phyloP scores from a whole-genome alignment of 495 filamentous ascomycete genomes.

The Penicillium antarcticum region DNA sequence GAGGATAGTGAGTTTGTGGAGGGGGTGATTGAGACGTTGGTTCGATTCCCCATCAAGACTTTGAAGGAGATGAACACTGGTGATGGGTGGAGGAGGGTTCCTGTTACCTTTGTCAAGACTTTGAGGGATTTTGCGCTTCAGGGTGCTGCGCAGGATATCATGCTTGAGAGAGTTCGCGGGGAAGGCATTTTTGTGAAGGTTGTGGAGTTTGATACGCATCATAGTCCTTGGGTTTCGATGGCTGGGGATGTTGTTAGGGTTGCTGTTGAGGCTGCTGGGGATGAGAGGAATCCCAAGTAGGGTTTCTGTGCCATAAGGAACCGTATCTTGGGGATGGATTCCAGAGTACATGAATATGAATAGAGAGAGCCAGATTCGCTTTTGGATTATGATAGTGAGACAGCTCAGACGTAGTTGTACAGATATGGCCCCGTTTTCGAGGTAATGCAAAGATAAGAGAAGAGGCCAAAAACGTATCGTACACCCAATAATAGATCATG shows the following conservation, averaged over 20 bases:
- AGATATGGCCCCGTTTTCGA: constrained; percentile 1
- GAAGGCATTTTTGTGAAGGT: constrained; percentile 22
- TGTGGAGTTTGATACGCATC: constrained; percentile 25
- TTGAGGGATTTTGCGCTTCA: constrained; percentile 31
- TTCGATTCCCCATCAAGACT: constrained; percentile 26
- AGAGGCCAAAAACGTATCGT: constrained; percentile 16
- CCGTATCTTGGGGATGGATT: neutral
- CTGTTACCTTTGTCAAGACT: constrained; percentile 33
- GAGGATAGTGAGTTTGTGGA: constrained; percentile 13
- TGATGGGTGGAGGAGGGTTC: constrained; percentile 35
- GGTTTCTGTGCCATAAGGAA: too few species aligned
- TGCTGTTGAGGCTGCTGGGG: constrained; percentile 10
- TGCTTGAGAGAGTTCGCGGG: constrained; percentile 25
- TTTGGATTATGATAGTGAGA: neutral
- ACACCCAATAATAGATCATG: constrained; percentile 18
- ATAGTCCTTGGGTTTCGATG: constrained; percentile 29
- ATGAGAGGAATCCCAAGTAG: constrained; percentile 8
- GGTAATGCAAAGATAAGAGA: neutral
- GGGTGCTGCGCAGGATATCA: constrained; percentile 31
- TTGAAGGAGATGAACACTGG: constrained; percentile 19
- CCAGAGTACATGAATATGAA: neutral
- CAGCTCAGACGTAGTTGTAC: neutral
- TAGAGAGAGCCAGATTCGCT: neutral
- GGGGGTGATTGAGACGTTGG: constrained; percentile 18
- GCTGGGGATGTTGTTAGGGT: constrained; percentile 20